Evolutionary conservation across 2,329 filamentous ascomycete species (phyloP), one percentile per base, ranked within the genome.

Genomic region (Epichloe uncinata): DNA sequence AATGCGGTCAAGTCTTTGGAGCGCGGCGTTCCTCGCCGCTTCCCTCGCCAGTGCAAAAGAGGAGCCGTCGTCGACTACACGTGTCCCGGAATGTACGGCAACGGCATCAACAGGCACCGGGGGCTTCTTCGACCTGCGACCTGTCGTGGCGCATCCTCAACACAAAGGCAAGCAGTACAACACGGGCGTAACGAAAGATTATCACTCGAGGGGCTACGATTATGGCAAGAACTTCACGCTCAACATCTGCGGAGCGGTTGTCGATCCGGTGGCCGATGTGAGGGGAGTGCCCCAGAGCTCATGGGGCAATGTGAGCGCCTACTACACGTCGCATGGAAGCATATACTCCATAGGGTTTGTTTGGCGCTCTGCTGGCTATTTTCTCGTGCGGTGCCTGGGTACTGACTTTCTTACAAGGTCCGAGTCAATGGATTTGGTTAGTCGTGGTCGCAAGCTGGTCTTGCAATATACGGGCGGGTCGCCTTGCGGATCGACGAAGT

Each of bases 201-300:
- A 81, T 64, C 74, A 79, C 55, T 80, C 84, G 7, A 77, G 77
- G 52, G 87, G 87, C 35, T 85, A 81, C 63, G 87, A 91, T 66
- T 87, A 89, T 57, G 80, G 78, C 54, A 79, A 80, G 55, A 91
- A 91, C 69, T 93, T 93, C 61, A 91, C 86, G 2, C 63, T 91
- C 59, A 93, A 93, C 67, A 82, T 93, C 58, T 93, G 87, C 69
- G 81, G 75, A 36, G 73, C 85, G 1, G 84, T 90, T n/a, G 75
- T 89, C 15, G 79, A 85, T 57, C 70, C 77, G 15, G 70, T 85
- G 18, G 69, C 74, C 42, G 71, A 79, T 54, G 77, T 85, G 9
- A 74, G 78, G 11, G 82, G 82, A n/a, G 64, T 90, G 3, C 73
- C 81, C 42, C 72, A 77, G 64, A 63, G 64, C 50, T 59, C 73